Base-by-base conservation (phyloP, 2,329 filamentous ascomycete genomes). In the Fusarium sp. region DNA sequence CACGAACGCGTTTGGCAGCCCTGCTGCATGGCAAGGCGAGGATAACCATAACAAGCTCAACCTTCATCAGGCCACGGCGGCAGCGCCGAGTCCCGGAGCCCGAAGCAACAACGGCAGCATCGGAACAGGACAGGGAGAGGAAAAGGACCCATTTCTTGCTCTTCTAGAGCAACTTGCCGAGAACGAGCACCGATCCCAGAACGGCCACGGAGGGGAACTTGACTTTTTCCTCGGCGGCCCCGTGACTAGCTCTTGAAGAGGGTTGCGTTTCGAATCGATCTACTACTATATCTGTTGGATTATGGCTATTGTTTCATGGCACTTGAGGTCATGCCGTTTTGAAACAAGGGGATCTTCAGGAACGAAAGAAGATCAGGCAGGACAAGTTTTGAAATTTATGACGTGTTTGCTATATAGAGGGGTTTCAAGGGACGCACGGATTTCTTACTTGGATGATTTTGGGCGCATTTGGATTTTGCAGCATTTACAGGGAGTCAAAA, bases 101-200 rank as follows among this genome's bases (percentile, higher is more conserved):
- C 84, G 84, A 71, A 90, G 88, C 79, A 85, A 86, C 64, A 85
- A 85, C 47, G 87, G 85, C 11, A 88, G 87, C 67, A 86, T 86
- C 0, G 86, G 84, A 2, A 87, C 86, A 2, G 85, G 82, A 0
- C 80, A 84, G 4, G 86, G 85, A 3, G 88, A 91, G 22, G 94
- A 96, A 74, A 95, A 94, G 76, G 94, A 97, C 79, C 94, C 94
- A 0, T 97, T 97, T 79, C 82, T 97, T 45, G 93, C 90, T 70
- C 83, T 97, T 47, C 84, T 97, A 38, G 94, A 97, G 80, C 94
- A 97, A 82, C 86, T 97, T 68, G 94, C 94, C 0, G 94, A 97
- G 82, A 95, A 94, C 77, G 94, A 96, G 82, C 89, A 93, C 63
- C 80, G 81, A 25, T 79, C 83, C 63, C 86, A 87, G 47, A 86